These are phyloP conservation scores for Platanus orientalis DNA, from an alignment of 164 flowering plant species.

Conservation along the genomic window DNA sequence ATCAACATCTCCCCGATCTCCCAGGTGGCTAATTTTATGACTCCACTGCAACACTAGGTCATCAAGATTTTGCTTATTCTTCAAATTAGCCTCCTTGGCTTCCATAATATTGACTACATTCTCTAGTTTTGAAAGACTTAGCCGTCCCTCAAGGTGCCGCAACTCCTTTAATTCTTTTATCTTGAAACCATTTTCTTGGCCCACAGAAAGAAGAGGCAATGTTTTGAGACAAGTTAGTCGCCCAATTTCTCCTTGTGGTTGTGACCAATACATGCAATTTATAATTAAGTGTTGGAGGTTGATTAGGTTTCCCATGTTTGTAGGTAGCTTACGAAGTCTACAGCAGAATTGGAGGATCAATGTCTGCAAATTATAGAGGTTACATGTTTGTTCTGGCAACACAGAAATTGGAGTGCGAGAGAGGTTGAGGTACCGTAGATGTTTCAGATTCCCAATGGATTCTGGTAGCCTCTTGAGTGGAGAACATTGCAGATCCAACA, in stretches of 20 bases:
- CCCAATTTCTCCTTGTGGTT: conserved; percentile 1
- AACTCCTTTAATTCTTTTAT: background rate
- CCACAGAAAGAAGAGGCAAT: background rate
- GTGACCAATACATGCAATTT: too few relatives aligned
- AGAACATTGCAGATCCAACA: background rate
- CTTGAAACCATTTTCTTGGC: background rate
- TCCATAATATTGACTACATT: background rate
- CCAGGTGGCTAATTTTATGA: background rate
- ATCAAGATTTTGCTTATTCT: background rate
- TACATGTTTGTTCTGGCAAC: conserved; percentile 8
- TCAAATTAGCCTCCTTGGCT: background rate
- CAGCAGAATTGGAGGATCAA: background rate
- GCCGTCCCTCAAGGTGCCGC: background rate
- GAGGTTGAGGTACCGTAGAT: conserved; percentile 16
- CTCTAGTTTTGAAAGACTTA: background rate
- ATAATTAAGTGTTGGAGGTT: conserved; percentile 6
- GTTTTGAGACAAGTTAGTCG: conserved; percentile 6
- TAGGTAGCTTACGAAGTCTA: conserved; percentile 5
- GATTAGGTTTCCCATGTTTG: conserved; percentile 1
- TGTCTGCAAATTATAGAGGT: conserved; percentile 11
- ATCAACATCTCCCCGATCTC: background rate
- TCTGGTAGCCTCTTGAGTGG: background rate
- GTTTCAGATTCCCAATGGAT: conserved; percentile 9
- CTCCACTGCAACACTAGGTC: background rate
- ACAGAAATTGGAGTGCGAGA: background rate